phyloP scores from a whole-genome alignment of 768 basidiomycete genomes.

The Epithele typhae region DNA sequence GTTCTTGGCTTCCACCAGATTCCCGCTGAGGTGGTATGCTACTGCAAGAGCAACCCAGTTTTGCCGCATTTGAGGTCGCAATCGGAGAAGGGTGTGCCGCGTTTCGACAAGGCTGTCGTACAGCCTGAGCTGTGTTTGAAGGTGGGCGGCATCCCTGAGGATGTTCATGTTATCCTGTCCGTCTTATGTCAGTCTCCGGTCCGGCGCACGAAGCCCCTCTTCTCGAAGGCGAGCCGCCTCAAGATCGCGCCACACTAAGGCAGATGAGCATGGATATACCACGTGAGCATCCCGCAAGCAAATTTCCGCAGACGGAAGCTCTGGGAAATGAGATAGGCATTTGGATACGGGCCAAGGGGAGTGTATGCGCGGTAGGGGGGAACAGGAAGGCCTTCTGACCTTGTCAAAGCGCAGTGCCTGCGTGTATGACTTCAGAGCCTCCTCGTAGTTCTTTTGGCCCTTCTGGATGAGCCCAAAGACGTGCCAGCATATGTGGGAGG shows the following conservation, averaged over 20 bases:
- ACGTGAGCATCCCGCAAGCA: too few relatives aligned
- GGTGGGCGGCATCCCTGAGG: constrained; percentile 81
- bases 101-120: constrained; percentile 79
- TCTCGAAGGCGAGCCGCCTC: too few relatives aligned
- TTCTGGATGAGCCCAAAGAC: constrained; percentile 95
- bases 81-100: constrained; percentile 70
- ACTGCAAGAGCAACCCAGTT: constrained; percentile 91
- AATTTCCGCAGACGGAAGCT: neutral
- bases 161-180: constrained; percentile 90
- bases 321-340: neutral
- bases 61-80: constrained; percentile 78
- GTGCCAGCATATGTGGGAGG: constrained; percentile 97
- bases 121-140: constrained; percentile 83
- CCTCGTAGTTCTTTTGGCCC: constrained; percentile 91
- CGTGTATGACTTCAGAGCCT: constrained; percentile 88
- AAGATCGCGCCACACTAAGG: too few relatives aligned
- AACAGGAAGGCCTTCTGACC: constrained; percentile 37
- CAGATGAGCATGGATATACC: too few relatives aligned
- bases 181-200: neutral
- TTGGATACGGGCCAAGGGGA: too few relatives aligned
- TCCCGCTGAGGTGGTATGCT: constrained; percentile 81
- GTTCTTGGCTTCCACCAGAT: constrained; percentile 62
- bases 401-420: constrained; percentile 88
- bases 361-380: neutral
- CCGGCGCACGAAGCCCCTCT: neutral